Evolutionary conservation across 139 green algal genomes (phyloP).

Genomic region (Gonium pectorale): DNA sequence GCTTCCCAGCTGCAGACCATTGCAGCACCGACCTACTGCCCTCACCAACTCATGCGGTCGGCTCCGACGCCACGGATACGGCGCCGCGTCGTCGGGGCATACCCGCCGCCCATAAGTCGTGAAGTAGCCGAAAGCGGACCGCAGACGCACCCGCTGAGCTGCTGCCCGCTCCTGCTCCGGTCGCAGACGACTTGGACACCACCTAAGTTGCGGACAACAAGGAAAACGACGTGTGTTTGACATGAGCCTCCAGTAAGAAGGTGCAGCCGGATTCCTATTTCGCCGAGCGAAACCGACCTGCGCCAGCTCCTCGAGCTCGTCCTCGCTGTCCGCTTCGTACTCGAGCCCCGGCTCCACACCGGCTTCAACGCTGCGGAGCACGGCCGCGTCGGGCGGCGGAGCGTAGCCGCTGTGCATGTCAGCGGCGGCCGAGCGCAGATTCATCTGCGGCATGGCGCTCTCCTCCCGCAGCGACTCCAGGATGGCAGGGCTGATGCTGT

Average conservation of each 20-base stretch:
- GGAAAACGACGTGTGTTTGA: too few species aligned
- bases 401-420: conserved; percentile 46
- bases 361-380: conserved; percentile 43
- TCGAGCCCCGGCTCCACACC: conserved; percentile 67
- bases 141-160: background rate
- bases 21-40: background rate
- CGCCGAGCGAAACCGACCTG: too few species aligned
- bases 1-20: too few species aligned
- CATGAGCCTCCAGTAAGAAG: too few species aligned
- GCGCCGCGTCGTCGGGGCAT: background rate
- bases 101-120: conserved; percentile 57
- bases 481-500: conserved; percentile 54
- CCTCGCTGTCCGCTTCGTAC: conserved; percentile 25
- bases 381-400: conserved; percentile 30
- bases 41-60: too few species aligned
- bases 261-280: too few species aligned
- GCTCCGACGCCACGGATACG: background rate
- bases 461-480: conserved; percentile 56
- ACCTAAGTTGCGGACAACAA: conserved; percentile 3
- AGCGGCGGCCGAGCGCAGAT: conserved; percentile 24
- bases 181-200: conserved; percentile 13
- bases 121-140: conserved; percentile 61
- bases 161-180: background rate
- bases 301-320: conserved; percentile 32
- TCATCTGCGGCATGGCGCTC: conserved; percentile 22